Evolutionary conservation across 257 asterid genomes (phyloP).

Genomic region (Phtheirospermum japonicum): DNA sequence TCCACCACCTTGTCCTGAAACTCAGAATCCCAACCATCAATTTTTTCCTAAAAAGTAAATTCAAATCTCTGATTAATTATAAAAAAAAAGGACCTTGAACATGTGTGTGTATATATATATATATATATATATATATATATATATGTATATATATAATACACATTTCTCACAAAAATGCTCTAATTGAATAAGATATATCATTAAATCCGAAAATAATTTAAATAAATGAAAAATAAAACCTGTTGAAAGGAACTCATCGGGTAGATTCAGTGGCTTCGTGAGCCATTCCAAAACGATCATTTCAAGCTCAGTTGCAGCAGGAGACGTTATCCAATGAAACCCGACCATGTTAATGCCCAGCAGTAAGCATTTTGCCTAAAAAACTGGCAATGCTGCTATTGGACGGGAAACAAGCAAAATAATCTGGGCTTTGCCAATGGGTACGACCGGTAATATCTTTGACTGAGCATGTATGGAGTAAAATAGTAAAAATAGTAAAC

Average conservation of each 20-base stretch:
- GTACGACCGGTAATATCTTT: too few relatives aligned
- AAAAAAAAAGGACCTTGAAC: neutral
- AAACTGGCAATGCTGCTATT: too few relatives aligned
- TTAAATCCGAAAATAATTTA: neutral
- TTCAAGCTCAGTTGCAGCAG: conserved; percentile 98
- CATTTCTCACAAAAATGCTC: too few relatives aligned
- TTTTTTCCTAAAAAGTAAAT: too few relatives aligned
- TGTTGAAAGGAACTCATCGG: conserved; percentile 42
- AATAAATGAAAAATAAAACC: conserved; percentile 35
- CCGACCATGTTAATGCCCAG: conserved; percentile 93
- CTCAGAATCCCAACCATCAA: conserved; percentile 27
- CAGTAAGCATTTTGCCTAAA: conserved; percentile 95
- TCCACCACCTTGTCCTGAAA: conserved; percentile 84
- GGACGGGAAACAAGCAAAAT: too few relatives aligned
- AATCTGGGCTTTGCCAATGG: too few relatives aligned
- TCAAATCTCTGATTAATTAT: neutral
- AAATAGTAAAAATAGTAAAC: too few relatives aligned
- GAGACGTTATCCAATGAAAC: conserved; percentile 94
- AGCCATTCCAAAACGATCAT: conserved; percentile 93
- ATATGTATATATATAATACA: too few relatives aligned
- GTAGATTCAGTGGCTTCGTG: conserved; percentile 73
- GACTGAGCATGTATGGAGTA: too few relatives aligned
- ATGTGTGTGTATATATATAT: too few relatives aligned
- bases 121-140: too few relatives aligned
- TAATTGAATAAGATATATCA: too few relatives aligned